These are phyloP conservation scores for Nigrospora osmanthi DNA, from an alignment of 2,329 filamentous ascomycete genomes.

Conservation along the genomic window DNA sequence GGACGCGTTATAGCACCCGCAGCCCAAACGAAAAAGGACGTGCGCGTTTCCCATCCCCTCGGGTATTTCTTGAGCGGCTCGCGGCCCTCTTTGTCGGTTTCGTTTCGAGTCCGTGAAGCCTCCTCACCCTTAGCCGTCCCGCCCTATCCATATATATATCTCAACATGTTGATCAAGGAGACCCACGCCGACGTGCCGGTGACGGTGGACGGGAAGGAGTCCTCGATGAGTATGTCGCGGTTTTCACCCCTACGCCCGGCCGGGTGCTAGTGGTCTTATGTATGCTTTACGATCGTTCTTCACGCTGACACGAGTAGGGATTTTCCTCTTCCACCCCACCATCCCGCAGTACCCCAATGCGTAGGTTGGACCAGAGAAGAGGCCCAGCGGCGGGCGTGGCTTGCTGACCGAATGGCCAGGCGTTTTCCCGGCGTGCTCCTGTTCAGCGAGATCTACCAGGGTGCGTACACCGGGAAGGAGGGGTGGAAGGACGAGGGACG, in stretches of 20 bases:
- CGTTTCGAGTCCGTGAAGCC: too few species aligned
- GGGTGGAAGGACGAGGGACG: background rate
- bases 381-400: background rate
- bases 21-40: too few species aligned
- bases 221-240: conserved; percentile 39
- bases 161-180: conserved; percentile 46
- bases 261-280: too few species aligned
- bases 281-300: conserved; percentile 5
- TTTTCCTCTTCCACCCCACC: conserved; percentile 82
- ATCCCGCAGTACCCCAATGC: conserved; percentile 83
- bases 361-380: conserved; percentile 27
- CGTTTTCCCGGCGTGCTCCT: conserved; percentile 79
- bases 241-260: background rate
- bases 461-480: conserved; percentile 34
- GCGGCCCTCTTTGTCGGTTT: too few species aligned
- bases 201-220: conserved; percentile 43
- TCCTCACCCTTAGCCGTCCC: too few species aligned
- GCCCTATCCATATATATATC: too few species aligned
- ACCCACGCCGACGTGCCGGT: conserved; percentile 42
- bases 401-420: conserved; percentile 21
- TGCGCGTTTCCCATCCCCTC: too few species aligned
- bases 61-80: too few species aligned
- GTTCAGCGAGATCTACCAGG: conserved; percentile 95
- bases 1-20: too few species aligned
- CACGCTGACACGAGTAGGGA: conserved; percentile 44